phyloP scores from a whole-genome alignment of 768 basidiomycete genomes.

The Pisolithus albus region DNA sequence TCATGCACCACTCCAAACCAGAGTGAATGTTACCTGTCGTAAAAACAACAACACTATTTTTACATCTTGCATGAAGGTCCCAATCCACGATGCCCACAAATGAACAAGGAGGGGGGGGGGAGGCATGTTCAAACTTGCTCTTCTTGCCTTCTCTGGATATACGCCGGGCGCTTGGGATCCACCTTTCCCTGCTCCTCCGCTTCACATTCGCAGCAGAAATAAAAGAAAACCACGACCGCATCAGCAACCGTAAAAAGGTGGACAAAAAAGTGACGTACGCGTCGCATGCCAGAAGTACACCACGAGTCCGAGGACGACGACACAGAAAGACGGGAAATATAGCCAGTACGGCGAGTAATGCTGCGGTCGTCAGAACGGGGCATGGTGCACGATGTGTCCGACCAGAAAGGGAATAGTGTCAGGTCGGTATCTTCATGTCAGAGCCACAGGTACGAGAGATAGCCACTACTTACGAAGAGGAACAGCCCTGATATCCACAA shows the following conservation, averaged over 20 bases:
- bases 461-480: constrained; percentile 43
- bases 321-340: constrained; percentile 73
- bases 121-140: neutral
- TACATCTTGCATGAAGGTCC: no score
- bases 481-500: constrained; percentile 33
- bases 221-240: neutral
- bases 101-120: no score
- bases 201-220: constrained; percentile 22
- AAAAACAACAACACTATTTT: no score
- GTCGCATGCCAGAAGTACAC: constrained; percentile 83
- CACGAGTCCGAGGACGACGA: constrained; percentile 67
- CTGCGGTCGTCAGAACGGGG: constrained; percentile 28
- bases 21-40: no score
- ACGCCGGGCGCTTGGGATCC: constrained; percentile 52
- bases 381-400: neutral
- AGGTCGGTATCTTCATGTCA: neutral
- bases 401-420: neutral
- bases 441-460: neutral
- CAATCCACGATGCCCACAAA: no score
- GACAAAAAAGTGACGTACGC: constrained; percentile 43
- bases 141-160: constrained; percentile 33
- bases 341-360: constrained; percentile 83
- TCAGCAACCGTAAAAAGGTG: constrained; percentile 3
- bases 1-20: no score
- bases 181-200: constrained; percentile 70